Base-by-base conservation (phyloP, 768 basidiomycete genomes). In the Sporobolomyces pararoseus region DNA sequence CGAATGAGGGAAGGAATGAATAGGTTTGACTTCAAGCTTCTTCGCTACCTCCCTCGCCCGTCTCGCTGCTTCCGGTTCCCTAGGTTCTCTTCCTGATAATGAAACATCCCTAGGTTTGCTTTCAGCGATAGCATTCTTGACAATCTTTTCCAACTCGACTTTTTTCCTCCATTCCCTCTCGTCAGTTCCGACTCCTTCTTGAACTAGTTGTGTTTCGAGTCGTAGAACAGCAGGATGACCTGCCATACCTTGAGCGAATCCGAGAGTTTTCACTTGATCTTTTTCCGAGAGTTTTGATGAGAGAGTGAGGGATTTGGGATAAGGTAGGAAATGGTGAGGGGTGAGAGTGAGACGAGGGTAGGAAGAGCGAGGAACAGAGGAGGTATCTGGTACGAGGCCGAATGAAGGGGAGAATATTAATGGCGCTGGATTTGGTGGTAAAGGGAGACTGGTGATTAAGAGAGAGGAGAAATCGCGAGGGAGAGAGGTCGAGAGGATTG, bases 301-400 rank as follows among this genome's bases (percentile, higher is more conserved):
- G 58, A 32, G 42, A 46, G 42, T 46, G 58, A 59, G 42, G 27
- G 10, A 44, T 44, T 23, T 7, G 2, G 65, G 65, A 23, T 53
- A 66, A n/a, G 49, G 2, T 25, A 51, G 37, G 65, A 66, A 52
- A 6, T 59, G 65, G 34, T 35, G n/a, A 0, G 65, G 57, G 4
- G 27, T 37, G 25, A 66, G 50, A 47, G 49, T 37, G 58, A 66
- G 21, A 7, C 27, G 47, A 6, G 55, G 35, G 3, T 17, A 2
- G n/a, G 32, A 29, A 29, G 12, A 1, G 37, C 12, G 23, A 47
- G 46, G 46, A 21, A 42, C 10, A 42, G 39, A 42, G 14, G 2
- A 44, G 29, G 27, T 4, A 39, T 32, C 44, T 32, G 25, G n/a
- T 21, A 19, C 29, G 49, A 51, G 50, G 46, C 46, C 46, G 12